Conservation (phyloP, 148 eudicot genomes). For the Camellia japonica region DNA sequence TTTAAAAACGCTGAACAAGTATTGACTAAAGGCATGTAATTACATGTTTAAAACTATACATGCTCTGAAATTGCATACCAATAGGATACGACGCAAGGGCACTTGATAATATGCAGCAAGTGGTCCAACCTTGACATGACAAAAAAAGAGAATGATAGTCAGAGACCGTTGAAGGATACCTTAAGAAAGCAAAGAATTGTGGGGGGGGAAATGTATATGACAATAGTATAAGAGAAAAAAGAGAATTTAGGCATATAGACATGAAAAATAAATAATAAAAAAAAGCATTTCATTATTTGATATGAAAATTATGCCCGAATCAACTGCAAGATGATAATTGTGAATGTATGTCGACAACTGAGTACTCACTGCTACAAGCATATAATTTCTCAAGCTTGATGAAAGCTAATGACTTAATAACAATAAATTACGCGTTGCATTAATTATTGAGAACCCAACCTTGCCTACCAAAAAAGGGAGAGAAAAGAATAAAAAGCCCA, state of each 20-base stretch:
- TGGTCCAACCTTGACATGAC: conserved; percentile 7
- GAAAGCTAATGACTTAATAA: background rate
- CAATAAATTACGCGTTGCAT: background rate
- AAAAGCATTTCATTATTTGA: background rate
- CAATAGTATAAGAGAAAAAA: background rate
- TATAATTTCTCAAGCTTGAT: background rate
- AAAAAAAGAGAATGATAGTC: background rate
- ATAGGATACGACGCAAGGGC: conserved; percentile 10
- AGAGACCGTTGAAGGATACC: background rate
- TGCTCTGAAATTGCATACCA: conserved; percentile 9
- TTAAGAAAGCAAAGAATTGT: background rate
- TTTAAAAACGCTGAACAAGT: background rate
- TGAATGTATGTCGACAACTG: no score
- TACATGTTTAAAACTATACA: background rate
- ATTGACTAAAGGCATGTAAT: background rate
- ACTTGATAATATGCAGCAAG: conserved; percentile 17
- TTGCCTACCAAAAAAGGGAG: background rate
- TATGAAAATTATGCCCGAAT: background rate
- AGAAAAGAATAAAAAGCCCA: background rate
- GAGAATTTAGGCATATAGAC: background rate
- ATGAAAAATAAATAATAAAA: background rate
- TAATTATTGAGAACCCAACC: background rate
- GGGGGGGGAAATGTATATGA: background rate
- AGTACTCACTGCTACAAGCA: background rate
- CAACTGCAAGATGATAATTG: background rate